phyloP scores from a whole-genome alignment of 2,329 filamentous ascomycete species.

The Beauveria australis region DNA sequence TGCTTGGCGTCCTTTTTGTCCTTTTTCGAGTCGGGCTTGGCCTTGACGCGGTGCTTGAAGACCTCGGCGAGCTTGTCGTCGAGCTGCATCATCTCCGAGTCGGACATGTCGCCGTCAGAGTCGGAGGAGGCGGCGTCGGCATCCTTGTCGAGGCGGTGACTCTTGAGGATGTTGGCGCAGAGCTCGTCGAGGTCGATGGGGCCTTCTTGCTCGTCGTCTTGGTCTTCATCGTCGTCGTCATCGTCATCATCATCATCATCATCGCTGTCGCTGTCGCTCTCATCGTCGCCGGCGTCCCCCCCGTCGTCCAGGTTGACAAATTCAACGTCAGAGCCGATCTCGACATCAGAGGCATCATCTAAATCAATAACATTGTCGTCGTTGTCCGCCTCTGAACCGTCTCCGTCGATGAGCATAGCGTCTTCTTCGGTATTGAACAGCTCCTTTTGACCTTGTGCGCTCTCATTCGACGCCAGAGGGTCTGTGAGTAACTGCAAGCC shows the following conservation, averaged over 20 bases:
- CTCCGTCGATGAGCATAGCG: slow-evolving; percentile 44
- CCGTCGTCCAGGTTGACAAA: slow-evolving; percentile 34
- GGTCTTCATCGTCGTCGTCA: slow-evolving; percentile 35
- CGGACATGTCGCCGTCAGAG: slow-evolving; percentile 77
- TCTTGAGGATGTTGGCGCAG: slow-evolving; percentile 70
- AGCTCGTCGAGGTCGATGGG: slow-evolving; percentile 58
- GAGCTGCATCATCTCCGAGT: slow-evolving; percentile 88
- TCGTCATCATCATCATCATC: slow-evolving; percentile 35
- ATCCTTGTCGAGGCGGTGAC: slow-evolving; percentile 55
- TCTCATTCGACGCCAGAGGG: slow-evolving; percentile 73
- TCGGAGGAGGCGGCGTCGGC: slow-evolving; percentile 47
- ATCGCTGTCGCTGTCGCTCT: slow-evolving; percentile 28
- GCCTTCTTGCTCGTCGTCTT: slow-evolving; percentile 36
- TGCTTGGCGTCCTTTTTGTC: slow-evolving; percentile 82
- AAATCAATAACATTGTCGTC: slow-evolving; percentile 24
- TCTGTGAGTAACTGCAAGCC: slow-evolving; percentile 60
- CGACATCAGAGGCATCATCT: slow-evolving; percentile 35
- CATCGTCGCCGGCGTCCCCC: slow-evolving; percentile 35
- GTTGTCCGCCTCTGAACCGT: slow-evolving; percentile 28
- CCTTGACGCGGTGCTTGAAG: slow-evolving; percentile 68
- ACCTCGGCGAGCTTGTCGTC: slow-evolving; percentile 78
- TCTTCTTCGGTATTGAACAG: slow-evolving; percentile 68
- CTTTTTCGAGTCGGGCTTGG: slow-evolving; percentile 61
- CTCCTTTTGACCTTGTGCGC: slow-evolving; percentile 71
- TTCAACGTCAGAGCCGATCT: slow-evolving; percentile 43